phyloP scores from a whole-genome alignment of 768 basidiomycete genomes.

The Mycena belliarum region DNA sequence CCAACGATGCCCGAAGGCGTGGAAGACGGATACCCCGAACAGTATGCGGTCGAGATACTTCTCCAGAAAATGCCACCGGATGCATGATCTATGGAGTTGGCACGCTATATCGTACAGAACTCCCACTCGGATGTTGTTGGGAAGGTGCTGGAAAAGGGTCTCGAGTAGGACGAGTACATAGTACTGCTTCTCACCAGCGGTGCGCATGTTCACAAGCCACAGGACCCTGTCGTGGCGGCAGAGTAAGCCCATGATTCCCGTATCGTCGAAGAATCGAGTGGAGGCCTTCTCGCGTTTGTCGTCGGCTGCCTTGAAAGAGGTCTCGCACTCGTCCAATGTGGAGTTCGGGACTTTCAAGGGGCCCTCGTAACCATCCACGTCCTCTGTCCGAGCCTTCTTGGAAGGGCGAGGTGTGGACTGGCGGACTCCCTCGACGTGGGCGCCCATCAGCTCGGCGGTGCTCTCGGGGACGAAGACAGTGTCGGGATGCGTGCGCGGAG shows the following conservation, averaged over 20 bases:
- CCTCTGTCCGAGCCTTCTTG: too few relatives aligned
- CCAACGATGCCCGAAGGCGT: conserved; percentile 40
- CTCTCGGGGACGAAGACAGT: too few relatives aligned
- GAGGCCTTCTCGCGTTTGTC: conserved; percentile 16
- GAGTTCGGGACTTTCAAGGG: too few relatives aligned
- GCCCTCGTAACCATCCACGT: too few relatives aligned
- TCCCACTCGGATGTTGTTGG: conserved; percentile 18
- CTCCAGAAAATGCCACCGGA: conserved; percentile 24
- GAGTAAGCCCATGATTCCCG: conserved; percentile 34
- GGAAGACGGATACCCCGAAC: conserved; percentile 34
- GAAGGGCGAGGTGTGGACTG: too few relatives aligned
- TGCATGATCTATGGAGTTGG: conserved; percentile 25
- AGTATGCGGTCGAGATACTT: conserved; percentile 24
- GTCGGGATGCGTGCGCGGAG: too few relatives aligned
- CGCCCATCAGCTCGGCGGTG: background rate
- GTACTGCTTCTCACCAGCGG: conserved; percentile 35
- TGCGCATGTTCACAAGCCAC: conserved; percentile 34
- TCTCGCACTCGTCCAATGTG: too few relatives aligned
- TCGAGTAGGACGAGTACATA: conserved; percentile 32
- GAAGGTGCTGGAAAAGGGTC: conserved; percentile 31
- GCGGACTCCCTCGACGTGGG: too few relatives aligned
- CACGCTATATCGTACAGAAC: conserved; percentile 37
- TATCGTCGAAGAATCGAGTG: conserved; percentile 27
- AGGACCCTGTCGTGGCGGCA: conserved; percentile 35
- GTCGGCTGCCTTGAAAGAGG: too few relatives aligned